Evolutionary conservation across 2,329 filamentous ascomycete species (phyloP).

Genomic region (Stemphylium beticola): DNA sequence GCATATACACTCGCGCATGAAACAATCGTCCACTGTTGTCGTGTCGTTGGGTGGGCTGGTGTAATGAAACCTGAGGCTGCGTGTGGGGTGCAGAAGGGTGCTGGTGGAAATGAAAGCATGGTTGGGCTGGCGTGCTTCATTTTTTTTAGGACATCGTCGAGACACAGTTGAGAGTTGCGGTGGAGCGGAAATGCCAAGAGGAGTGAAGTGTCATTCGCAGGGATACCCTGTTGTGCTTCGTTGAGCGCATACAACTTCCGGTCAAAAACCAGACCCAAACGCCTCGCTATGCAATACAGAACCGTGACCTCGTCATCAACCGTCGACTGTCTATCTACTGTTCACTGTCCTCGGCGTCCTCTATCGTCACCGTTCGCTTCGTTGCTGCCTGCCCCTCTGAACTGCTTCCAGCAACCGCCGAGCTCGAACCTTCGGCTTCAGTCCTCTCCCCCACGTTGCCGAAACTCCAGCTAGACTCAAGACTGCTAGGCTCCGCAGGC

Average conservation of each 20-base stretch:
- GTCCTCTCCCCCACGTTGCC: constrained; percentile 34
- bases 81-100: constrained; percentile 6
- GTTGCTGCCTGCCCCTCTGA: constrained; percentile 29
- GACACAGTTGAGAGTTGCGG: constrained; percentile 10
- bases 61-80: constrained; percentile 10
- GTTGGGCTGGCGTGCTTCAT: constrained; percentile 21
- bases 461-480: constrained; percentile 48
- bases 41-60: constrained; percentile 5
- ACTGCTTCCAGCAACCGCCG: constrained; percentile 35
- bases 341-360: constrained; percentile 41
- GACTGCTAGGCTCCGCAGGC: constrained; percentile 35
- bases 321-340: constrained; percentile 19
- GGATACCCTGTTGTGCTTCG: constrained; percentile 8
- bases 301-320: constrained; percentile 4
- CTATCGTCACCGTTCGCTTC: constrained; percentile 39
- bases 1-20: constrained; percentile 26
- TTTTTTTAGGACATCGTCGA: constrained; percentile 1
- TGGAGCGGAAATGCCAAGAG: constrained; percentile 13
- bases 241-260: neutral
- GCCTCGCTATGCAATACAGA: constrained; percentile 47
- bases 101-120: constrained; percentile 5
- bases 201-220: constrained; percentile 15
- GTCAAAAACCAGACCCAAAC: constrained; percentile 29
- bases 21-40: constrained; percentile 18
- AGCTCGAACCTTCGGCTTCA: constrained; percentile 38